Base-by-base conservation (phyloP, 2,329 filamentous ascomycete species). In the Catunica adiposa region DNA sequence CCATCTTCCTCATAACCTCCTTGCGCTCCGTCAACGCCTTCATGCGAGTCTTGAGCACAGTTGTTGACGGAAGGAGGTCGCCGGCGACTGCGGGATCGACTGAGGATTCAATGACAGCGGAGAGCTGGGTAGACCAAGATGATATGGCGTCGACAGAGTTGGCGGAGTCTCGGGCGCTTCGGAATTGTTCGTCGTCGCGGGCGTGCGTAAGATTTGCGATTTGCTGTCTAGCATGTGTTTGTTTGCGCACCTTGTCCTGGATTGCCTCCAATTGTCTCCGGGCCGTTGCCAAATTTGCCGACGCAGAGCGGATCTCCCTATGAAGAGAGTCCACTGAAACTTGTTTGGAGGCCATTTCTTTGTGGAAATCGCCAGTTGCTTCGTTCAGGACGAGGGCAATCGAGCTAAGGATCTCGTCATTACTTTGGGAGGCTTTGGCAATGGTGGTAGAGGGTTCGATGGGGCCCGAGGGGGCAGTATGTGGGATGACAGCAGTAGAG, bases 301-400 rank as follows among this genome's bases (percentile, higher is more conserved):
- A 92, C 1, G 87, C 83, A 56, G 86, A 83, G 51, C 88, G 84
- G 53, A 98, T 82, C 25, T 84, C 82, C 44, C 79, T 73, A 67
- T 96, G 90, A 37, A 94, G 80, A 15, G 81, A 76, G 64, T 96
- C 89, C 55, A 97, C 83, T 29, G 82, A 78, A 52, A 83, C 76
- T 69, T 96, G 89, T 66, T 95, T 95, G 47, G 83, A 75, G 62
- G 83, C 84, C 60, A 95, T 80, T 66, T 90, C 86, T 51, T 80
- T 74, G 56, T 86, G 83, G 65, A 96, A 90, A 47, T 87, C 81
- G 46, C 81, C 76, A 52, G 89, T 82, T 3, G 89, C 86, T 62
- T 89, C 82, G 46, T 80, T 81, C 22, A 98, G 75, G 51, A 94
- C 81, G 61, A 87, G 83, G 46, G 86, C 86, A 63, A 96, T 89